A percentile compares a stretch with the other conserved stretches of the same genome.
phyloP scores from a whole-genome alignment of 306 rosid species.

The Gillenia trifoliata region DNA sequence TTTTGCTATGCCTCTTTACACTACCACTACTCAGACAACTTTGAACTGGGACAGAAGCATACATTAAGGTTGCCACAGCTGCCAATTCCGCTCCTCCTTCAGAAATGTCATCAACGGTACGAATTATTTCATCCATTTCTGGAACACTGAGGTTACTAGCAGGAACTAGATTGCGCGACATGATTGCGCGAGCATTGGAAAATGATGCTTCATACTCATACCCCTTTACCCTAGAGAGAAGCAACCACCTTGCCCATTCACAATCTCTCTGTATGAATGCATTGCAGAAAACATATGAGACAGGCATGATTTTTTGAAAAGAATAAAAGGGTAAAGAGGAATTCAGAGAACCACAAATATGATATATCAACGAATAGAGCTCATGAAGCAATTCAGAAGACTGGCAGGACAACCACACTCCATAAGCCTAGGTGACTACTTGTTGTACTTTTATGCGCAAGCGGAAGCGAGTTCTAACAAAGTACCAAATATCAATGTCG shows the following conservation, averaged over 20 bases:
- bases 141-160: slow-evolving; percentile 55
- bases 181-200: slow-evolving; percentile 75
- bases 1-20: slow-evolving; percentile 66
- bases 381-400: background rate
- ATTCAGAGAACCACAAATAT: background rate
- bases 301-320: slow-evolving; percentile 2
- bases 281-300: slow-evolving; percentile 26
- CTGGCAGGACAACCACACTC: background rate
- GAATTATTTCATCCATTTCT: slow-evolving; percentile 76
- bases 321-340: background rate
- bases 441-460: too few species aligned
- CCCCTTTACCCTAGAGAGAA: slow-evolving; percentile 75
- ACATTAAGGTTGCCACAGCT: slow-evolving; percentile 89
- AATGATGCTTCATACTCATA: slow-evolving; percentile 81
- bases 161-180: slow-evolving; percentile 56
- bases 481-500: too few species aligned
- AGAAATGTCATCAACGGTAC: slow-evolving; percentile 93
- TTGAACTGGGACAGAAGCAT: slow-evolving; percentile 71
- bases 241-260: slow-evolving; percentile 94
- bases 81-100: slow-evolving; percentile 98
- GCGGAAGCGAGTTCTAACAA: too few species aligned
- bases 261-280: slow-evolving; percentile 65
- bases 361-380: background rate
- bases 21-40: slow-evolving; percentile 80
- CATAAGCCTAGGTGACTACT: background rate